Evolutionary conservation across 1,284 basidiomycete species (phyloP).

Genomic region (Stereum hirsutum): DNA sequence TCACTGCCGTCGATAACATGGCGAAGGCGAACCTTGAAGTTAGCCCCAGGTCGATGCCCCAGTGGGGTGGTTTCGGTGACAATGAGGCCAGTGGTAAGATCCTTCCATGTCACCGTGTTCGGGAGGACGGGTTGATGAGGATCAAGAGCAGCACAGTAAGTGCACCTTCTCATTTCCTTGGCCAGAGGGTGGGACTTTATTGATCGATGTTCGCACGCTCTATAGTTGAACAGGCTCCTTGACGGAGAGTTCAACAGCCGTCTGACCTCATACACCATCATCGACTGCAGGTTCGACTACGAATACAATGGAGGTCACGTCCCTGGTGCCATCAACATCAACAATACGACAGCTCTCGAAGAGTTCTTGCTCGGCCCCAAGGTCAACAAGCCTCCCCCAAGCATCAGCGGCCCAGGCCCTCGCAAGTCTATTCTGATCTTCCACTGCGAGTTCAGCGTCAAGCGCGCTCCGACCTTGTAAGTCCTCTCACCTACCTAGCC

Average conservation of each 20-base stretch:
- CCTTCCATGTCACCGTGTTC: conserved; percentile 87
- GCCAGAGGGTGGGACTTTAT: not conserved
- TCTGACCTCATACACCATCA: conserved; percentile 68
- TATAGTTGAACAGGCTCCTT: conserved; percentile 66
- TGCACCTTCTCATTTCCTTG: too few relatives aligned
- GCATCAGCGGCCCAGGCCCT: conserved; percentile 68
- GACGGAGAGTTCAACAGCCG: conserved; percentile 60
- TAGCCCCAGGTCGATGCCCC: conserved; percentile 24
- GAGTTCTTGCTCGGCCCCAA: conserved; percentile 62
- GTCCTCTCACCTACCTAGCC: conserved; percentile 24
- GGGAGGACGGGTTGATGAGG: conserved; percentile 92
- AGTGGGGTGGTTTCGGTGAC: conserved; percentile 76
- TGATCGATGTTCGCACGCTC: conserved; percentile 7
- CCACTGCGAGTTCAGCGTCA: conserved; percentile 97
- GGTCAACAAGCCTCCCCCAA: conserved; percentile 60
- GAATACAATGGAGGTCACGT: conserved; percentile 95
- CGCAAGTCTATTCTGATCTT: conserved; percentile 87
- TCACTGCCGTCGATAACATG: conserved; percentile 50
- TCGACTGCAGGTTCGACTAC: conserved; percentile 98
- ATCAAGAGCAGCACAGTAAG: conserved; percentile 76
- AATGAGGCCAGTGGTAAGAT: conserved; percentile 91
- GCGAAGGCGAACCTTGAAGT: conserved; percentile 34
- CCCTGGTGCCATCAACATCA: conserved; percentile 86
- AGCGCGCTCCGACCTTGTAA: conserved; percentile 93
- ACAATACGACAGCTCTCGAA: conserved; percentile 76